These are phyloP conservation scores for Geranium incanum DNA, from an alignment of 441 rosid species.

Conservation along the genomic window DNA sequence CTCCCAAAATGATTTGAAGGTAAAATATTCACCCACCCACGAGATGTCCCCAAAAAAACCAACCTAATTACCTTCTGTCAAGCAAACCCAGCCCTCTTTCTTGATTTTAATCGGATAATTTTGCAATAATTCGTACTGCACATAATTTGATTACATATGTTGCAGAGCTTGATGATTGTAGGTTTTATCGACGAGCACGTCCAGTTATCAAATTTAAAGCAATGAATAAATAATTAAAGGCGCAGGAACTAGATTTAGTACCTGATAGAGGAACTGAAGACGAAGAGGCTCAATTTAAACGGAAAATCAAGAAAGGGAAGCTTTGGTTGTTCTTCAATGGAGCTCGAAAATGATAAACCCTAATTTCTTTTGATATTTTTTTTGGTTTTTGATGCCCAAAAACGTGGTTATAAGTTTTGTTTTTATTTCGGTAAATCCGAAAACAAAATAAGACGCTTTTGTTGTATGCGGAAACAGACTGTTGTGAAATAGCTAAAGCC, in stretches of 20 bases:
- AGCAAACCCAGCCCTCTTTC: neutral
- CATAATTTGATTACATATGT: neutral
- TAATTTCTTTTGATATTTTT: no score
- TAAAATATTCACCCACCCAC: no score
- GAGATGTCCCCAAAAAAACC: neutral
- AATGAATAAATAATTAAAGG: neutral
- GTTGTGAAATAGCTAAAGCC: no score
- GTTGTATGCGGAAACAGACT: no score
- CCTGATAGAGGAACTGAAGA: neutral
- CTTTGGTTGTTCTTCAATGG: neutral
- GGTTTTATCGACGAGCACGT: neutral
- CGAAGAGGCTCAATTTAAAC: neutral
- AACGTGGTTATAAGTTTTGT: neutral
- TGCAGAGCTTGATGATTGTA: neutral
- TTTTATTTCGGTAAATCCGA: no score
- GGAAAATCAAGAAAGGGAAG: neutral
- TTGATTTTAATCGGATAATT: neutral
- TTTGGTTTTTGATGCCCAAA: neutral
- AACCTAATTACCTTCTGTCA: neutral
- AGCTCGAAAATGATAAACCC: constrained; percentile 1
- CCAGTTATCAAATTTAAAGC: neutral
- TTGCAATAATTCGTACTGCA: neutral
- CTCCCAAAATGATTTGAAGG: neutral
- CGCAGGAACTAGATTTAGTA: neutral
- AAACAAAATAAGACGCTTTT: neutral